phyloP scores from a whole-genome alignment of 805 yeast species.

The Metschnikowia bowlesiae region DNA sequence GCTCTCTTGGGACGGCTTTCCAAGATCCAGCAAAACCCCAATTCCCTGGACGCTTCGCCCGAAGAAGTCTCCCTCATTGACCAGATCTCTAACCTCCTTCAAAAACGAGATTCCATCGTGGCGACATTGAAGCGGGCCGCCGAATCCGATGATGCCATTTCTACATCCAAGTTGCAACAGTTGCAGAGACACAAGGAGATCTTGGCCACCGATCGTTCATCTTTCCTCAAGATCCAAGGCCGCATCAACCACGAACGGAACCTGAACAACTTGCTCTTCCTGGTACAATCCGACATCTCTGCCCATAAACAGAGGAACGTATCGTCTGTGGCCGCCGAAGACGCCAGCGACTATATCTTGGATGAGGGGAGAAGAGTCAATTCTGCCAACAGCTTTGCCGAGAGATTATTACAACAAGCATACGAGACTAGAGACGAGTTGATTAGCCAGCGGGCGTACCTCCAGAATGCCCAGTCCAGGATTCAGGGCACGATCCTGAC shows the following conservation, averaged over 20 bases:
- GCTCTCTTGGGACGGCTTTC: slow-evolving; percentile 41
- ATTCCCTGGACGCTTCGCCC: slow-evolving; percentile 19
- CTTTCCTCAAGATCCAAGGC: slow-evolving; percentile 54
- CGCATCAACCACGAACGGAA: slow-evolving; percentile 71
- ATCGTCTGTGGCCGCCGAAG: slow-evolving; percentile 15
- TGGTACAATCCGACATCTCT: slow-evolving; percentile 77
- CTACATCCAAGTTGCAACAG: slow-evolving; percentile 77
- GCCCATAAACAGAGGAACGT: slow-evolving; percentile 48
- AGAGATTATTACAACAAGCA: slow-evolving; percentile 76
- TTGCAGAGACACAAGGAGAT: slow-evolving; percentile 76
- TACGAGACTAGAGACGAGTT: slow-evolving; percentile 86
- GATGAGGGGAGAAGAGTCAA: slow-evolving; percentile 75
- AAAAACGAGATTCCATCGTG: slow-evolving; percentile 49
- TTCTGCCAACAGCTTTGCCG: slow-evolving; percentile 69
- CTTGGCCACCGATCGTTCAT: slow-evolving; percentile 63
- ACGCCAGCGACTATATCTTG: slow-evolving; percentile 69
- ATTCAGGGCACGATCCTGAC: slow-evolving; percentile 57
- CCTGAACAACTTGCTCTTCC: slow-evolving; percentile 64
- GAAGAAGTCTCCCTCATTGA: slow-evolving; percentile 23
- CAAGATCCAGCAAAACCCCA: slow-evolving; percentile 23
- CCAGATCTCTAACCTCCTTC: slow-evolving; percentile 24
- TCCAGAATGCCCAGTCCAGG: slow-evolving; percentile 60
- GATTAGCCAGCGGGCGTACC: slow-evolving; percentile 59
- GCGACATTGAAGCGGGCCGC: slow-evolving; percentile 48
- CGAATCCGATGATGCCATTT: slow-evolving; percentile 48